Conservation (phyloP, 768 basidiomycete genomes). For the Rubroboletus pulcherrimus region DNA sequence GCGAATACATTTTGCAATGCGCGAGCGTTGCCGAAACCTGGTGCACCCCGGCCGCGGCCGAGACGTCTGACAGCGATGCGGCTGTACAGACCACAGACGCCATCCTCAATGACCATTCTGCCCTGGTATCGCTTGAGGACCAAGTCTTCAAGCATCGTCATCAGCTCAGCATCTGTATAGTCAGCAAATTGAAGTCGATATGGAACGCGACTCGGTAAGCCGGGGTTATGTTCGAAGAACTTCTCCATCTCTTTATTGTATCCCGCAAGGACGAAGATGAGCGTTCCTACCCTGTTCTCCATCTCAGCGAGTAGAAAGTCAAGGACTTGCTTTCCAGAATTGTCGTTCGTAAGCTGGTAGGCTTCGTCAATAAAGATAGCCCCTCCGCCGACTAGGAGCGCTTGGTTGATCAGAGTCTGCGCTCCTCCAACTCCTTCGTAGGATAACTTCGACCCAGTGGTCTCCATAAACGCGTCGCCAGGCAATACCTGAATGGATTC, state of each 20-base stretch:
- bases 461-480: conserved; percentile 54
- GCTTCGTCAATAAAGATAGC: conserved; percentile 70
- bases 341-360: conserved; percentile 55
- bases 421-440: conserved; percentile 47
- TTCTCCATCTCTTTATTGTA: conserved; percentile 72
- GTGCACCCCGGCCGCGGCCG: conserved; percentile 18
- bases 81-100: conserved; percentile 48
- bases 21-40: conserved; percentile 68
- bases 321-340: conserved; percentile 53
- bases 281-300: conserved; percentile 61
- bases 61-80: conserved; percentile 32
- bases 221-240: conserved; percentile 76
- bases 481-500: conserved; percentile 52
- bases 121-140: conserved; percentile 46
- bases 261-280: conserved; percentile 70
- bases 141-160: conserved; percentile 48
- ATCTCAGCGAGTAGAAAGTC: conserved; percentile 73
- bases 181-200: conserved; percentile 56
- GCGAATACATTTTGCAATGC: conserved; percentile 51
- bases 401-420: conserved; percentile 36
- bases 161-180: conserved; percentile 55
- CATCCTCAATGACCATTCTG: conserved; percentile 53
- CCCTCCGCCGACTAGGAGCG: conserved; percentile 55
- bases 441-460: conserved; percentile 57
- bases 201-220: conserved; percentile 65